Conservation (phyloP, 352 stramenopile species). For the Elongisporangium senticosum region DNA sequence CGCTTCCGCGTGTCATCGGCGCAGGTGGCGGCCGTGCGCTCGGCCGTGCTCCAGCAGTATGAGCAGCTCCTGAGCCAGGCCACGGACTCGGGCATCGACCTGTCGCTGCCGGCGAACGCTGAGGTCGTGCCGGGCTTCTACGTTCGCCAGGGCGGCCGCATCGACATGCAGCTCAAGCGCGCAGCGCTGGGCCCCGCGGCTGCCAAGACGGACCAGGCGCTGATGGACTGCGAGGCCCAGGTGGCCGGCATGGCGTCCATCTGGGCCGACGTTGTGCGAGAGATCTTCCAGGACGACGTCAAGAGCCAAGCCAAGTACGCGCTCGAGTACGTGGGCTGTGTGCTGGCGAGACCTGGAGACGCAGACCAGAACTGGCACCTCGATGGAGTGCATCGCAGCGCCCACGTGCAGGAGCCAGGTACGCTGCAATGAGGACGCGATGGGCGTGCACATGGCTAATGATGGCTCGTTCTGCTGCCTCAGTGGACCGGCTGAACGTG, state of each 20-base stretch:
- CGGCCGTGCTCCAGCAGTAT: conserved; percentile 32
- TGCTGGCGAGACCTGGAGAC: conserved; percentile 56
- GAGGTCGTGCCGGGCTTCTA: conserved; percentile 66
- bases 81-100: conserved; percentile 17
- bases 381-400: conserved; percentile 62
- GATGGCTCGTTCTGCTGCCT: conserved; percentile 2
- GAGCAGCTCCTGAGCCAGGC: conserved; percentile 30
- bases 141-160: conserved; percentile 56
- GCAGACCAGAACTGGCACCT: conserved; percentile 75
- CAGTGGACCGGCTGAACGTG: conserved; percentile 69
- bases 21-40: conserved; percentile 14
- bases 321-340: conserved; percentile 72
- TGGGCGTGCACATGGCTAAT: background rate
- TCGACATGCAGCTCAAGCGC: conserved; percentile 61
- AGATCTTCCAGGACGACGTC: conserved; percentile 9
- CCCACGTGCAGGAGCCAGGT: conserved; percentile 46
- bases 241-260: background rate
- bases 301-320: conserved; percentile 11
- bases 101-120: conserved; percentile 29
- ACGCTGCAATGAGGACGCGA: background rate
- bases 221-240: conserved; percentile 16
- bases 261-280: conserved; percentile 3
- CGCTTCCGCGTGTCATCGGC: conserved; percentile 9
- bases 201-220: conserved; percentile 7
- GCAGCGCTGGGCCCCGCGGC: conserved; percentile 6